phyloP scores from a whole-genome alignment of 2,329 filamentous ascomycete species.

The Leptographium radiaticola region DNA sequence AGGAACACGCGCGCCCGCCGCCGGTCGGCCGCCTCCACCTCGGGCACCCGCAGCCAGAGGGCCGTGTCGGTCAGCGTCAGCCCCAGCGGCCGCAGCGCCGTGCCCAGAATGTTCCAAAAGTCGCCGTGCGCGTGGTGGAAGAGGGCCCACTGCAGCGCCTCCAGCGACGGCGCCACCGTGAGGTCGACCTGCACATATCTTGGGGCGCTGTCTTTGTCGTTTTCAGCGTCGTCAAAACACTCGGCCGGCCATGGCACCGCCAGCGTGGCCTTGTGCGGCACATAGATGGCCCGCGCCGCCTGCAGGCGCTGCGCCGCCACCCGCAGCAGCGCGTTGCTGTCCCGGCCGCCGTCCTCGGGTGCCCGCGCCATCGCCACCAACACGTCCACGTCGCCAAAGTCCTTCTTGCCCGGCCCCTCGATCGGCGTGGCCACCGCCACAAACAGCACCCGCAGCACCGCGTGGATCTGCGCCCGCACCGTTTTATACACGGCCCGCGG shows the following conservation, averaged over 20 bases:
- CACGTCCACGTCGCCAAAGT: slow-evolving; percentile 64
- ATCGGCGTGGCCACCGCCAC: slow-evolving; percentile 43
- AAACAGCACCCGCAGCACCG: slow-evolving; percentile 38
- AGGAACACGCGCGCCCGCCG: slow-evolving; percentile 47
- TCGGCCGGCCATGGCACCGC: slow-evolving; percentile 45
- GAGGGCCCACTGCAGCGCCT: slow-evolving; percentile 44
- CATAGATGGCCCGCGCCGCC: slow-evolving; percentile 26
- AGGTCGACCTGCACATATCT: slow-evolving; percentile 57
- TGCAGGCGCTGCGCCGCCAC: slow-evolving; percentile 20
- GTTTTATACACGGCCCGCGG: slow-evolving; percentile 38
- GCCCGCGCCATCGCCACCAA: slow-evolving; percentile 27
- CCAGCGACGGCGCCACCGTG: slow-evolving; percentile 31
- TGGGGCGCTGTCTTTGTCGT: neutral
- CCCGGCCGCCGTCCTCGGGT: neutral
- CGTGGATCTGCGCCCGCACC: slow-evolving; percentile 32
- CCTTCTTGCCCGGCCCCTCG: slow-evolving; percentile 54
- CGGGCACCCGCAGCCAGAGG: slow-evolving; percentile 51
- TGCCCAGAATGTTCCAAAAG: slow-evolving; percentile 50
- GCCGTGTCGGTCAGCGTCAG: slow-evolving; percentile 52
- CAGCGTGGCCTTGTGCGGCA: slow-evolving; percentile 25
- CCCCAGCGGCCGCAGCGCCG: slow-evolving; percentile 51
- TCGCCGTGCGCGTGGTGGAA: slow-evolving; percentile 66
- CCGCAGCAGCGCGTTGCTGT: neutral
- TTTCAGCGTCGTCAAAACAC: neutral
- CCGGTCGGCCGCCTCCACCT: slow-evolving; percentile 48